Percentiles rank a stretch among this genome's conserved stretches.
Evolutionary conservation across 1,139 yeast species (phyloP).

Genomic region (Taiozyma onychis): DNA sequence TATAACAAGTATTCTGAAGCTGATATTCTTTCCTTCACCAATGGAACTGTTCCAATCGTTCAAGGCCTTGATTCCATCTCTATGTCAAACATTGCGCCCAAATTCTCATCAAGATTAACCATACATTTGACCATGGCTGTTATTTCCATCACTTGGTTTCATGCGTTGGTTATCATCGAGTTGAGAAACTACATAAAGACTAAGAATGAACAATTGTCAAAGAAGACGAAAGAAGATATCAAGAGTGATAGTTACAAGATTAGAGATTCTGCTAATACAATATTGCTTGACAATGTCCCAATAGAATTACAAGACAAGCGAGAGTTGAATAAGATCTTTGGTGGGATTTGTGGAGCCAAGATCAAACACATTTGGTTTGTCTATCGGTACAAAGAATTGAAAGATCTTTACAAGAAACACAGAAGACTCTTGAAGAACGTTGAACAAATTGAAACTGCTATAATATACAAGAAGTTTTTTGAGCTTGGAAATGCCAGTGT

Average conservation of each 20-base stretch:
- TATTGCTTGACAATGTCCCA: slow-evolving; percentile 49
- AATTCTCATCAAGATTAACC: slow-evolving; percentile 39
- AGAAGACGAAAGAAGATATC: slow-evolving; percentile 25
- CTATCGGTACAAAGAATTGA: slow-evolving; percentile 36
- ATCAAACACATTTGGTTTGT: slow-evolving; percentile 47
- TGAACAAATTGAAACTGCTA: slow-evolving; percentile 33
- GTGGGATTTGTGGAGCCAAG: slow-evolving; percentile 18
- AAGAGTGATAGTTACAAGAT: slow-evolving; percentile 14
- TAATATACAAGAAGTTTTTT: slow-evolving; percentile 16
- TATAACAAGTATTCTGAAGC: slow-evolving; percentile 16
- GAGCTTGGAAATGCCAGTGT: not conserved
- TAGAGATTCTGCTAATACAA: slow-evolving; percentile 31
- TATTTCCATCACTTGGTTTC: slow-evolving; percentile 47
- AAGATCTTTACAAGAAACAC: slow-evolving; percentile 30
- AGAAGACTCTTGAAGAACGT: slow-evolving; percentile 32
- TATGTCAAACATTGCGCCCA: slow-evolving; percentile 51
- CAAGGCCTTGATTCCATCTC: slow-evolving; percentile 55
- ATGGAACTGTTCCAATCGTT: slow-evolving; percentile 27
- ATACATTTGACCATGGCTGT: slow-evolving; percentile 52
- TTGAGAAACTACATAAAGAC: slow-evolving; percentile 41
- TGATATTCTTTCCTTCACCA: slow-evolving; percentile 16
- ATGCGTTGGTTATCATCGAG: slow-evolving; percentile 46
- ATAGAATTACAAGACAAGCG: slow-evolving; percentile 28
- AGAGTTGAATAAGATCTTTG: slow-evolving; percentile 28
- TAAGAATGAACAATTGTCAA: slow-evolving; percentile 33